Percentiles rank a stretch among this genome's conserved stretches.
Evolutionary conservation across 2,329 filamentous ascomycete genomes (phyloP).

Genomic region (Clarireedia monteithiana): DNA sequence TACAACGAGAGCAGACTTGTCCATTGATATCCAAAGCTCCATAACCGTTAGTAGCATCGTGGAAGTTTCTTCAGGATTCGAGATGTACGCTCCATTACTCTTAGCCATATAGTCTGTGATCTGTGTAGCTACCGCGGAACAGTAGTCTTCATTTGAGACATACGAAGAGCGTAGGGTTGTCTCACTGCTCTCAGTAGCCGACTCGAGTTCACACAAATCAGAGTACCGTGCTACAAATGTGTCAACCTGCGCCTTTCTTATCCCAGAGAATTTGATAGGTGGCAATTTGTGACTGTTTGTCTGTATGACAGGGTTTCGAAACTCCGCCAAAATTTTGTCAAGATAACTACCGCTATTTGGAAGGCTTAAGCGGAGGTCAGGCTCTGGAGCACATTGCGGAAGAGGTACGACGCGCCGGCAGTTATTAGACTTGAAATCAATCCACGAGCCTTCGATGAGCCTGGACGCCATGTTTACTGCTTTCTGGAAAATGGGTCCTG

Average conservation of each 20-base stretch:
- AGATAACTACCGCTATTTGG: slow-evolving; percentile 34
- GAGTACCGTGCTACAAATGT: too few species aligned
- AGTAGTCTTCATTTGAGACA: too few species aligned
- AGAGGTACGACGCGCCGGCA: slow-evolving; percentile 36
- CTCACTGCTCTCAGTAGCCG: too few species aligned
- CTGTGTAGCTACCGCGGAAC: slow-evolving; percentile 21
- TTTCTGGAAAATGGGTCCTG: slow-evolving; percentile 25
- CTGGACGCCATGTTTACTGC: slow-evolving; percentile 16
- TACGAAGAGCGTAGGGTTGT: too few species aligned
- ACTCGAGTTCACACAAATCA: too few species aligned
- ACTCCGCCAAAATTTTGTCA: slow-evolving; percentile 6
- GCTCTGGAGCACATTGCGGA: slow-evolving; percentile 29
- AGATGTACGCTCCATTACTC: slow-evolving; percentile 33
- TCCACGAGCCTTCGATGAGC: slow-evolving; percentile 29
- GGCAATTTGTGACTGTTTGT: background rate
- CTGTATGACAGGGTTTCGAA: background rate
- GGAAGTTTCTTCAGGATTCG: slow-evolving; percentile 42
- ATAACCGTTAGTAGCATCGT: slow-evolving; percentile 45
- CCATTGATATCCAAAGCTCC: slow-evolving; percentile 51
- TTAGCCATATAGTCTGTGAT: slow-evolving; percentile 32
- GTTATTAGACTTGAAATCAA: slow-evolving; percentile 31
- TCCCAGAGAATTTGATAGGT: background rate
- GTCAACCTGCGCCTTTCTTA: background rate
- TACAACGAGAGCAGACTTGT: slow-evolving; percentile 34
- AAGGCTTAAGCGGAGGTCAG: slow-evolving; percentile 32